A percentile compares a stretch with the other conserved stretches of the same genome.
Conservation (phyloP, 495 filamentous ascomycete genomes). For the Collariella sp. region DNA sequence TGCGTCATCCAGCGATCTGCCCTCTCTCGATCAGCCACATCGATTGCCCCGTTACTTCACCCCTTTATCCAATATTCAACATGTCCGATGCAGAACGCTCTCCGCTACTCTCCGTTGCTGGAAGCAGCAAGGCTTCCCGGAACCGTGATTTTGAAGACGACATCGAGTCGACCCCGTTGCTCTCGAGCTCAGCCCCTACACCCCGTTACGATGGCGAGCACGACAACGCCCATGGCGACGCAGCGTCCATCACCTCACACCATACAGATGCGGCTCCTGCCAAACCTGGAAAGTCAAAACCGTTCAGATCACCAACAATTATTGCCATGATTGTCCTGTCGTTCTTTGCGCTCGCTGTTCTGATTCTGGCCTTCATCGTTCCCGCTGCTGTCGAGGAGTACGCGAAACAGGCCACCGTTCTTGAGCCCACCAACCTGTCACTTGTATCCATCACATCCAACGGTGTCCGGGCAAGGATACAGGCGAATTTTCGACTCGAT, state of each 20-base stretch:
- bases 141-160: constrained; percentile 21
- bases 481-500: constrained; percentile 73
- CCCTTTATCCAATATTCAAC: background rate
- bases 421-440: constrained; percentile 72
- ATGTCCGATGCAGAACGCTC: constrained; percentile 42
- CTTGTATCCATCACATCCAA: constrained; percentile 70
- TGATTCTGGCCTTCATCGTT: constrained; percentile 63
- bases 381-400: constrained; percentile 78
- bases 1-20: constrained; percentile 8
- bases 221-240: constrained; percentile 28
- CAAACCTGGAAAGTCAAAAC: constrained; percentile 19
- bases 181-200: constrained; percentile 33
- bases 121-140: constrained; percentile 23
- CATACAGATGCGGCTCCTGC: constrained; percentile 13
- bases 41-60: background rate
- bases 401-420: constrained; percentile 67
- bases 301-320: constrained; percentile 38
- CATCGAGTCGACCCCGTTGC: constrained; percentile 48
- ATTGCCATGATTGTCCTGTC: constrained; percentile 39
- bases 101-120: constrained; percentile 31
- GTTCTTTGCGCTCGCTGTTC: constrained; percentile 34
- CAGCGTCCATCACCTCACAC: constrained; percentile 24
- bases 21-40: background rate
- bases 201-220: constrained; percentile 42
- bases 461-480: constrained; percentile 68